These are phyloP conservation scores for Quercus phellos DNA, from an alignment of 331 rosid species.

Conservation along the genomic window DNA sequence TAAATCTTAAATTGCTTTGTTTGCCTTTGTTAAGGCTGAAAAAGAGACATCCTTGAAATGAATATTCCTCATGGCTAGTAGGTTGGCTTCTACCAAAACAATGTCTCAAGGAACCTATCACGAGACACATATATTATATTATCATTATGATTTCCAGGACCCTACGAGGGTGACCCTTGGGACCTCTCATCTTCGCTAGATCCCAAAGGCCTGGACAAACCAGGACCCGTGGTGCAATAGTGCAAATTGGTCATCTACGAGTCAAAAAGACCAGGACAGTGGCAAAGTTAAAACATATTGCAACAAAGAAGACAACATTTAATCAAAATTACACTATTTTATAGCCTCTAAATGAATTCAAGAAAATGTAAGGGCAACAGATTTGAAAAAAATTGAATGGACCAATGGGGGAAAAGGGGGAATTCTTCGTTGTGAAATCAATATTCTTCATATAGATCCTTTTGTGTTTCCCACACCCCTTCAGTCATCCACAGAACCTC, in stretches of 20 bases:
- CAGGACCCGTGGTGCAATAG: neutral
- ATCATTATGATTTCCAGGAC: neutral
- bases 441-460: too few species aligned
- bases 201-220: neutral
- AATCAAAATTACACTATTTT: neutral
- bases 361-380: neutral
- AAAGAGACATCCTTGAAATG: slow-evolving; percentile 9
- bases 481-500: too few species aligned
- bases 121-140: neutral
- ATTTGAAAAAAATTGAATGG: neutral
- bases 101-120: slow-evolving; percentile 13
- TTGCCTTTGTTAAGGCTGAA: slow-evolving; percentile 35
- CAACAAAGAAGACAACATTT: neutral
- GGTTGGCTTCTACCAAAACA: slow-evolving; percentile 19
- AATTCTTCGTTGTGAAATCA: too few species aligned
- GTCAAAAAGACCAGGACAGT: neutral
- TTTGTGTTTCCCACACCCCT: too few species aligned
- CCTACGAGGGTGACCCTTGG: neutral
- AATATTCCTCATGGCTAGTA: slow-evolving; percentile 17
- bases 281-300: neutral
- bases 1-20: neutral
- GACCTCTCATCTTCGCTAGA: neutral
- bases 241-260: too few species aligned
- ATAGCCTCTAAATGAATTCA: neutral
- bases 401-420: too few species aligned